Evolutionary conservation across 73 alveolate genomes (phyloP).

Genomic region (Uronychia setigera): DNA sequence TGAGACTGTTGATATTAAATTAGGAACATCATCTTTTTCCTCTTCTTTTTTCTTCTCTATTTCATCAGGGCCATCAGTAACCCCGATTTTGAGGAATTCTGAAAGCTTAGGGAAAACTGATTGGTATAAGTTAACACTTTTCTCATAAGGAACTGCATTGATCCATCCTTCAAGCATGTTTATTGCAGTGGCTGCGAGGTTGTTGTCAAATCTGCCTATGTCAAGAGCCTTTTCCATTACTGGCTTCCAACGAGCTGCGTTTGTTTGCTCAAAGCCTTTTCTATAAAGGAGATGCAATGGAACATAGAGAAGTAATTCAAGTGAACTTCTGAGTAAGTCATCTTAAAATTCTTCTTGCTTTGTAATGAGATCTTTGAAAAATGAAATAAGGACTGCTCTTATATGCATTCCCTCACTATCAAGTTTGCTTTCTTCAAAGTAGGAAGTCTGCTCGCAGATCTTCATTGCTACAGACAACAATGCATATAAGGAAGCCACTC

Average conservation of each 20-base stretch:
- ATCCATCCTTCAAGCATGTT: conserved; percentile 51
- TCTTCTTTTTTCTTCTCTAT: conserved; percentile 12
- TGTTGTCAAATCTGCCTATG: conserved; percentile 21
- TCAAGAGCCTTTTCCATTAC: conserved; percentile 37
- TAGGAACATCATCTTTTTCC: conserved; percentile 3
- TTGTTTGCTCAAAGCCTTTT: conserved; percentile 18
- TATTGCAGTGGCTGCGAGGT: conserved; percentile 38
- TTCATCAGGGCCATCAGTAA: background rate
- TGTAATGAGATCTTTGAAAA: conserved; percentile 41
- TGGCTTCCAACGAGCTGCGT: conserved; percentile 32
- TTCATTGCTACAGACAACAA: conserved; percentile 24
- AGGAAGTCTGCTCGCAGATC: conserved; percentile 19
- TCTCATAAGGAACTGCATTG: conserved; percentile 34
- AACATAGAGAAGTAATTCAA: conserved; percentile 47
- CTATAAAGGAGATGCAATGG: conserved; percentile 39
- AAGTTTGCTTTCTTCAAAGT: conserved; percentile 21
- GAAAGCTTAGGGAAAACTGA: conserved; percentile 48
- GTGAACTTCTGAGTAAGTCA: conserved; percentile 34
- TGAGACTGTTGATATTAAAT: background rate
- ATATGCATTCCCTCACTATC: conserved; percentile 6
- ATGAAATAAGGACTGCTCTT: conserved; percentile 15
- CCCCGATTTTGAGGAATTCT: conserved; percentile 39
- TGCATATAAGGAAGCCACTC: conserved; percentile 43
- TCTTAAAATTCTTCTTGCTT: conserved; percentile 60
- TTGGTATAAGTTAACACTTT: conserved; percentile 31